Base-by-base conservation (phyloP, 1,284 basidiomycete genomes). In the Ceratobasidium sp. region DNA sequence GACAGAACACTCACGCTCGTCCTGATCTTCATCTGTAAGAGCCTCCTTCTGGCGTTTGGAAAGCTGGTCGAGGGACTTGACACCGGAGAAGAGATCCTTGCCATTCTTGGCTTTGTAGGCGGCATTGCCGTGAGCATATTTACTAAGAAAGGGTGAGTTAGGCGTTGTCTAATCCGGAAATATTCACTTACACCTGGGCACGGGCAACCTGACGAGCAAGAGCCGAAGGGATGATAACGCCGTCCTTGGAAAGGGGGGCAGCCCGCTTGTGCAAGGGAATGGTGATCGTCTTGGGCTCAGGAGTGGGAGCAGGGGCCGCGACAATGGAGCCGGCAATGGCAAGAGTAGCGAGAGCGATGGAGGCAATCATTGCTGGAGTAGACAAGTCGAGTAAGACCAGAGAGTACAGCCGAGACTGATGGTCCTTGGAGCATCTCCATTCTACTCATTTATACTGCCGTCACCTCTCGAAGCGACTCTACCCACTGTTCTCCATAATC, bases 261-360 rank as follows among this genome's bases (percentile, higher is more conserved):
- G 39, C 57, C 59, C 69, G 69, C 46, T 60, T 71, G 32, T 60
- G 57, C 28, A 71, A 46, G 4, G 69, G 57, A n/a, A 71, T 60
- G 14, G 57, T 52, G 34, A 71, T 71, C 5, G n/a, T 28, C 32
- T 52, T 60, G 34, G 57, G n/a, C 5, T 14, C 55, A 23, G n/a
- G 21, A 16, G 41, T n/a, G 9, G n/a, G 16, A 36, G 67, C 41
- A 32, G 67, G 32, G 3, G 57, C 55, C 10, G 69, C 69, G 26
- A 48, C 52, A 14, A 60, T 46, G 23, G 57, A 71, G 67, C 43
- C 55, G 12, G 69, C 69, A 52, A 71, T 50, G 34, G 57, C 57
- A 5, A 60, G 45, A 26, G 65, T 58, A 48, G 65, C 53, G 30
- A 70, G 36, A 14, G 65, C 65, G 43, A 70, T 58, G 43, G 57